phyloP scores from a whole-genome alignment of 2,329 filamentous ascomycete species.

The Fusarium circinatum region DNA sequence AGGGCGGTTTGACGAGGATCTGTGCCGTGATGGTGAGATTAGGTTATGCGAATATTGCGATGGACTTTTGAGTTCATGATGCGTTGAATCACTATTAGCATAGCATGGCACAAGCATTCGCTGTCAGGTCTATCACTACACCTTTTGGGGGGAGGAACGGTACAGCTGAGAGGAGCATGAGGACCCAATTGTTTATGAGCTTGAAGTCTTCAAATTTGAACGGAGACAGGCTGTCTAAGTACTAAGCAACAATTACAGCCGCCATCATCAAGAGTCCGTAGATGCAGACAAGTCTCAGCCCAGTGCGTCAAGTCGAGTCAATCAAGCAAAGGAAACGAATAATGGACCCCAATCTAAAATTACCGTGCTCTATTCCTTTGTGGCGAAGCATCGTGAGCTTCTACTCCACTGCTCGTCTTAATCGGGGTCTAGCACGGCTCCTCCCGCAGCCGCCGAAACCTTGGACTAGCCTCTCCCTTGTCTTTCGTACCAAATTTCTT shows the following conservation, averaged over 20 bases:
- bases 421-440: not conserved
- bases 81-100: too few species aligned
- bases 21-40: not conserved
- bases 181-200: too few species aligned
- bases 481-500: not conserved
- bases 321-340: rapidly evolving
- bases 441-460: not conserved
- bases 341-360: not conserved
- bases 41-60: not conserved
- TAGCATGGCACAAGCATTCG: too few species aligned
- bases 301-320: too few species aligned
- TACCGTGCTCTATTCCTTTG: not conserved
- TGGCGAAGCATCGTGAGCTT: not conserved
- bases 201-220: too few species aligned
- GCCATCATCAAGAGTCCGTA: rapidly evolving
- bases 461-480: not conserved
- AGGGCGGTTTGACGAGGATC: not conserved
- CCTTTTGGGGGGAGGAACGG: too few species aligned
- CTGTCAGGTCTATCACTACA: too few species aligned
- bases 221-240: too few species aligned
- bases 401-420: not conserved
- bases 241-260: rapidly evolving
- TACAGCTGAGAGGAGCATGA: too few species aligned
- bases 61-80: too few species aligned
- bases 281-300: rapidly evolving